Conservation (phyloP, 2,329 filamentous ascomycete genomes). For the Pseudogymnoascus sp. region DNA sequence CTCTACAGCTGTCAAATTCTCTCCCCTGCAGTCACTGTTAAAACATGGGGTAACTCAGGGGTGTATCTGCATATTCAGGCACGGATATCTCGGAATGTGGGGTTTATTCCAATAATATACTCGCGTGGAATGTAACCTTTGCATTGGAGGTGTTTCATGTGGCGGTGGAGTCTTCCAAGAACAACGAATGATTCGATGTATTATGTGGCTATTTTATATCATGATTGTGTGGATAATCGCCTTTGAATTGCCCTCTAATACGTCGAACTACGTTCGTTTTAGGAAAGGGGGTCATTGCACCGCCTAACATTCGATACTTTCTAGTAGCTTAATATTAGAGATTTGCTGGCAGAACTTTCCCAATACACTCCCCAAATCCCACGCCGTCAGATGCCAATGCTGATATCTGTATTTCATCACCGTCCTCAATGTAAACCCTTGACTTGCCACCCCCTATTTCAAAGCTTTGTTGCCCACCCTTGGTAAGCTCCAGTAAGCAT, state of each 20-base stretch:
- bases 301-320: neutral
- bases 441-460: constrained; percentile 28
- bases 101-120: neutral
- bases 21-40: neutral
- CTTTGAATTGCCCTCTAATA: neutral
- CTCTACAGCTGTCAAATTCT: neutral
- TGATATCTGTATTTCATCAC: constrained; percentile 27
- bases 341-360: constrained; percentile 14
- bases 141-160: neutral
- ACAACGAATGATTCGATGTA: neutral
- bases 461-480: neutral
- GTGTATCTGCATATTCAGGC: neutral
- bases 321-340: neutral
- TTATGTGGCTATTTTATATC: neutral
- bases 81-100: neutral
- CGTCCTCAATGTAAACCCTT: constrained; percentile 30
- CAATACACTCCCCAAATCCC: constrained; percentile 24
- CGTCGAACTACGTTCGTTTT: neutral
- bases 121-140: neutral
- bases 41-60: neutral
- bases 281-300: neutral
- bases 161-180: neutral
- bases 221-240: neutral
- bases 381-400: constrained; percentile 19
- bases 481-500: constrained; percentile 35